Base-by-base conservation (phyloP, 352 stramenopile species). In the Pythium periplocum region DNA sequence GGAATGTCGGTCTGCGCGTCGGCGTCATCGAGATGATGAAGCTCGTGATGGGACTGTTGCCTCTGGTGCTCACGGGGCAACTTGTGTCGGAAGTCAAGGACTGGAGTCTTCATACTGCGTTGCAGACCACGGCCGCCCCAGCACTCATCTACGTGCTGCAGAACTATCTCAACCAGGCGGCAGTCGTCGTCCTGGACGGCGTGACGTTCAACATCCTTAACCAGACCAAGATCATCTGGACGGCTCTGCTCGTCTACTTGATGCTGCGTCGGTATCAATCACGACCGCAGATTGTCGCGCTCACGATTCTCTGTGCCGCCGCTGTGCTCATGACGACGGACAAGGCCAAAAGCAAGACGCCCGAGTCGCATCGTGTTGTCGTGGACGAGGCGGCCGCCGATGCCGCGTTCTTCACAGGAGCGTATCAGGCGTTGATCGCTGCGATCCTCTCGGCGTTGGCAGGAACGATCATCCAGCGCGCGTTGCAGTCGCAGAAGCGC, bases 141-240 rank as follows among this genome's bases (percentile, higher is more conserved):
- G 79, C 83, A 55, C 68, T 89, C 56, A 89, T 93, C 54, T 93
- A 92, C 65, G 75, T 88, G 38, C 56, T 93, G 45, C 81, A 93
- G 57, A 90, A 93, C 59, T 82, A 87, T 51, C 63, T 90, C 7
- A 93, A 92, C 61, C 77, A 92, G 51, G 76, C 75, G 17, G 83
- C 81, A 0, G 81, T 90, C 12, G 71, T 90, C 59, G 62, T 78
- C 45, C 72, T 91, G 37, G 81, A 93, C 65, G 78, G 78, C 38
- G 77, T 92, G 30, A 90, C 79, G 17, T 92, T 90, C 64, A 93
- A 92, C 62, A 76, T 93, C 35, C 64, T 93, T 35, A 92, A 93
- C 59, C 83, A 92, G 66, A 93, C 83, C 62, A 93, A 93, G 69
- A 92, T 93, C 69, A 90, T 93, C 56, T 91, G 79, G 78, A 92